Evolutionary conservation across 177 flowering plant genomes (phyloP).

Genomic region (Vitis hybrid): DNA sequence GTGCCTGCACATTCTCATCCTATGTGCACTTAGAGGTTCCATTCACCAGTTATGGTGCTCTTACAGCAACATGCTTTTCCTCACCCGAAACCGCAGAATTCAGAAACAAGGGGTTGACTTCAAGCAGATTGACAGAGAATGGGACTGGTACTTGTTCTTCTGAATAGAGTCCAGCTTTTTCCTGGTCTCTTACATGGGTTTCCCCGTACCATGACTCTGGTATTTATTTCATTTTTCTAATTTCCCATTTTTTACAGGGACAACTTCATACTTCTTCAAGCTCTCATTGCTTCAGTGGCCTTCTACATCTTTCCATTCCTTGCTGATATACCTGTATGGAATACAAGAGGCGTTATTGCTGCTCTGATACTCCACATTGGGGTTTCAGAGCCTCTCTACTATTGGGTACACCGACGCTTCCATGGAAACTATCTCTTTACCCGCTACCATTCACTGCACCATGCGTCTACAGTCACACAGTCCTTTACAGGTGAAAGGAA

Average conservation of each 20-base stretch:
- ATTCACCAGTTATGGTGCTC: conserved; percentile 52
- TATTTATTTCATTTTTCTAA: neutral
- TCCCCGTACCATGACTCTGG: neutral
- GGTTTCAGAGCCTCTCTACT: conserved; percentile 81
- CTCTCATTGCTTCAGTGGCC: conserved; percentile 45
- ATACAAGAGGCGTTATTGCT: conserved; percentile 45
- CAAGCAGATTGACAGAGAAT: conserved; percentile 78
- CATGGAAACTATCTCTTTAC: conserved; percentile 49
- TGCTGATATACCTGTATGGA: conserved; percentile 52
- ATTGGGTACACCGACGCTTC: conserved; percentile 52
- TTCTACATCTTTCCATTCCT: conserved; percentile 41
- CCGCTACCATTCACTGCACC: conserved; percentile 77
- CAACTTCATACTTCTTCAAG: conserved; percentile 76
- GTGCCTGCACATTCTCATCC: conserved; percentile 63
- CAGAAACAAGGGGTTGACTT: conserved; percentile 54
- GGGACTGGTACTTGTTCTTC: conserved; percentile 65
- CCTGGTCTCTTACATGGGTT: neutral
- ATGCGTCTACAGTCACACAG: conserved; percentile 65
- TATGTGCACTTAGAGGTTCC: conserved; percentile 47
- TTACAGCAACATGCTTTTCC: conserved; percentile 59
- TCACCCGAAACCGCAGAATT: conserved; percentile 52
- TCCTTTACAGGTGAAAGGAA: conserved; percentile 61
- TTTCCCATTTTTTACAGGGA: conserved; percentile 55
- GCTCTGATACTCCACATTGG: conserved; percentile 56
- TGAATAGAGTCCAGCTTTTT: neutral